Base-by-base conservation (phyloP, 2,329 filamentous ascomycete species). In the Diaporthe humulicola region DNA sequence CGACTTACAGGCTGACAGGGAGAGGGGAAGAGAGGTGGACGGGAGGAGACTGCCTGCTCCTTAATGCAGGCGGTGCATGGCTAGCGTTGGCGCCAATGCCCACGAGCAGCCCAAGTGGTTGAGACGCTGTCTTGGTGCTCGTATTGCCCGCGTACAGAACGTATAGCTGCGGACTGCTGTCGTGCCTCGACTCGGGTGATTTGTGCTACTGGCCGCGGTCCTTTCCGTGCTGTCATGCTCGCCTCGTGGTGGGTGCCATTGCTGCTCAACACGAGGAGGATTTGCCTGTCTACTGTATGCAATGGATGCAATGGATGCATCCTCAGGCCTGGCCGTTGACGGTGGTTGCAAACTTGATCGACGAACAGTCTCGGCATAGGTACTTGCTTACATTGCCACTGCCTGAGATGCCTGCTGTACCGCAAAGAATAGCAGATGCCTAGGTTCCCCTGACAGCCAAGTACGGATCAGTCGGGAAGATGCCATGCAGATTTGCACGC, bases 261-360 rank as follows among this genome's bases (percentile, higher is more conserved):
- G 45, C n/a, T 72, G 70, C 33, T 54, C 57, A 64, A 72, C 70
- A 72, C 70, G 70, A 72, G 54, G 48, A 54, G 70, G 64, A 69
- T 69, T 40, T 54, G 8, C 48, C 8, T 40, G n/a, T 54, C 36
- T 54, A 10, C 33, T n/a, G 40, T 50, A 30, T 38, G 64, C 45
- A 54, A 25, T 54, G 45, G 33, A 54, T 40, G 64, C 33, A 40
- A 28, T 54, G 45, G 45, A 40, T 72, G 70, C 70, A 64, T 45
- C 33, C 36, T 25, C 36, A 28, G 52, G 45, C 57, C n/a, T 33
- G 57, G 12, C 40, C 15, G n/a, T 30, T 25, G 9, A 15, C 19
- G 30, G 64, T 58, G 48, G 45, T 64, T 61, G 57, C 60, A 54
- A 38, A 38, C 25, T 58, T 52, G 33, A 36, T 58, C 25, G 28